Base-by-base conservation (phyloP, 1,139 yeast species). In the Suhomyces atakaporum region DNA sequence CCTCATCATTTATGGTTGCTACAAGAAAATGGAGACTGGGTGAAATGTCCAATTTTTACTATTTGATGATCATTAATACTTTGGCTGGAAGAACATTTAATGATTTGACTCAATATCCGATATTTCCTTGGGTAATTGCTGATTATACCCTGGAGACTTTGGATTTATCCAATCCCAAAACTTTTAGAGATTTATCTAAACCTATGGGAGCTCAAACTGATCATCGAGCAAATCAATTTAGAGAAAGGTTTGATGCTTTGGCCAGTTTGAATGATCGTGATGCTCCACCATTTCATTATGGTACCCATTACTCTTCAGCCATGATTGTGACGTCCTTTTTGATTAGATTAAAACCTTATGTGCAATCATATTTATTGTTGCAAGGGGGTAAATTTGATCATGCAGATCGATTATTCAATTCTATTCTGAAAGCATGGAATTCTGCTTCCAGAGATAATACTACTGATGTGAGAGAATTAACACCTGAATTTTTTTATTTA, bases 301-400 rank as follows among this genome's bases (percentile, higher is more conserved):
- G 96, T 3, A 87, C 96, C 0, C 96, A 87, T 57, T 87, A 87
- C 55, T 86, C 95, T 0, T 85, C 95, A 0, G 95, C 96, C 0
- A 87, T 87, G 96, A 86, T 87, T 51, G 95, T 85, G 2, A 75
- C 94, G 0, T 82, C 92, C 0, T 87, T 75, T 48, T 59, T 87
- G 44, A 85, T 87, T 27, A 67, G 96, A 33, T 51, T 86, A 22
- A 76, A 80, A 43, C 96, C 96, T 0, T 84, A 80, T 56, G 90
- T 84, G 2, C 86, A 84, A 39, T 82, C 94, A 0, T 87, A 84
- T 50, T 62, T 85, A 31, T 57, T 85, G 15, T 62, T 87, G 8
- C 96, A 87, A 63, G 96, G 94, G 8, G 95, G 95, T 0, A 81
- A 77, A 39, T 85, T 86, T 62, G 96, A 88, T 47, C 95, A 84